Conservation (phyloP, 768 basidiomycete species). For the Dioszegia hungarica region DNA sequence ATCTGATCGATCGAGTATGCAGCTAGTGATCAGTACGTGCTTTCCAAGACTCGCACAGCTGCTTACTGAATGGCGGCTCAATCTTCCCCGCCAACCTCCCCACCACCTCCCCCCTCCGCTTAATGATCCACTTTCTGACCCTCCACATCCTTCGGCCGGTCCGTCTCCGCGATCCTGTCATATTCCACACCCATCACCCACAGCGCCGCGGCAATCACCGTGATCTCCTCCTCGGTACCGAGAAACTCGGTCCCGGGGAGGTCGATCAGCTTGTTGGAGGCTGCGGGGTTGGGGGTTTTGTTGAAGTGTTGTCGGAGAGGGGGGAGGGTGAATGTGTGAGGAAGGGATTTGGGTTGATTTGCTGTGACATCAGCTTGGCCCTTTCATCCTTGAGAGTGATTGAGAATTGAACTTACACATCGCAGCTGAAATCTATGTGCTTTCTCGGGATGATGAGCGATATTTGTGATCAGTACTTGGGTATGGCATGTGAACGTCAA, state of each 20-base stretch:
- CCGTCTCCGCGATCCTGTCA: conserved; percentile 22
- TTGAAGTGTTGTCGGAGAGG: conserved; percentile 21
- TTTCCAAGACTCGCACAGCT: no score
- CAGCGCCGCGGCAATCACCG: conserved; percentile 29
- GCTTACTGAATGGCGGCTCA: conserved; percentile 42
- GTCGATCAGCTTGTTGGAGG: conserved; percentile 29
- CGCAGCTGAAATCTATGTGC: no score
- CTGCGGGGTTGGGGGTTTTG: conserved; percentile 29
- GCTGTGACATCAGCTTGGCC: no score
- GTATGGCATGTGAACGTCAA: no score
- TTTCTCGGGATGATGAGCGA: no score
- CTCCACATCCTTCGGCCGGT: conserved; percentile 22
- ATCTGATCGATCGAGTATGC: conserved; percentile 32
- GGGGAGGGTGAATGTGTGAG: conserved; percentile 25
- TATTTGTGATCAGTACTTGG: no score
- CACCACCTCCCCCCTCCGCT: conserved; percentile 12
- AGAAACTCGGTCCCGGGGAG: conserved; percentile 29
- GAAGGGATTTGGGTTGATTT: conserved; percentile 22
- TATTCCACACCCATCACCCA: conserved; percentile 31
- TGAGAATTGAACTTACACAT: neutral
- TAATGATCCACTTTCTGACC: conserved; percentile 34
- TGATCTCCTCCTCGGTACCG: conserved; percentile 41
- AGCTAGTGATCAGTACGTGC: conserved; percentile 18
- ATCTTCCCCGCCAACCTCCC: conserved; percentile 21
- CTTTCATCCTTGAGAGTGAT: neutral